Percentiles rank a stretch among this genome's conserved stretches.
phyloP scores from a whole-genome alignment of 202 grass and related monocot species.

The Musa balbisiana region DNA sequence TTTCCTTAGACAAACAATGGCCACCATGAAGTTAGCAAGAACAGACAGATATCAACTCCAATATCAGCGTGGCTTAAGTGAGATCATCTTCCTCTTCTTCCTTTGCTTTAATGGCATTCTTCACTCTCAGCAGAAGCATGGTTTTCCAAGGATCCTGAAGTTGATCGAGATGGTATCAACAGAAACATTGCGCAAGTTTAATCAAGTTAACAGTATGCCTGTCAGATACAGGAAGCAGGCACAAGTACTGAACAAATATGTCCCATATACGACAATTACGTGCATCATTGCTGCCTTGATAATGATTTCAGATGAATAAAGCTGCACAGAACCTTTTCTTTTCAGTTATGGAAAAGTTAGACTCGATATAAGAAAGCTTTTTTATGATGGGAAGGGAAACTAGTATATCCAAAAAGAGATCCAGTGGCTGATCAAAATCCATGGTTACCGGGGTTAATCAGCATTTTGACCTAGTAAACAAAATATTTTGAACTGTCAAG shows the following conservation, averaged over 20 bases:
- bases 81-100: conserved; percentile 84
- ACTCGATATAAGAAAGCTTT: too few species aligned
- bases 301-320: not conserved
- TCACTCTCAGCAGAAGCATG: conserved; percentile 68
- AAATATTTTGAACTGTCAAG: too few species aligned
- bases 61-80: conserved; percentile 35
- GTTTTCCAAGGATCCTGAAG: conserved; percentile 91
- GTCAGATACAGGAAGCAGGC: too few species aligned
- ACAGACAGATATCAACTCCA: conserved; percentile 20
- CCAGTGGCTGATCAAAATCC: too few species aligned
- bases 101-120: conserved; percentile 76
- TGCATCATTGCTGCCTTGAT: not conserved
- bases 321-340: not conserved
- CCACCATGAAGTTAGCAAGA: too few species aligned
- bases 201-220: not conserved
- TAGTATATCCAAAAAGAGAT: too few species aligned
- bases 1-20: too few species aligned
- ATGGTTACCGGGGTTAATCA: too few species aligned
- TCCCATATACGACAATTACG: too few species aligned
- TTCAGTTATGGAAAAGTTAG: not conserved
- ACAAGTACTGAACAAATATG: too few species aligned
- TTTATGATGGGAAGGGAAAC: too few species aligned
- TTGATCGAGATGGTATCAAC: not conserved
- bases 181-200: not conserved
- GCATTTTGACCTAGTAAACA: too few species aligned